Evolutionary conservation across 1,139 yeast species (phyloP).

Genomic region (Kodamaea arcana): DNA sequence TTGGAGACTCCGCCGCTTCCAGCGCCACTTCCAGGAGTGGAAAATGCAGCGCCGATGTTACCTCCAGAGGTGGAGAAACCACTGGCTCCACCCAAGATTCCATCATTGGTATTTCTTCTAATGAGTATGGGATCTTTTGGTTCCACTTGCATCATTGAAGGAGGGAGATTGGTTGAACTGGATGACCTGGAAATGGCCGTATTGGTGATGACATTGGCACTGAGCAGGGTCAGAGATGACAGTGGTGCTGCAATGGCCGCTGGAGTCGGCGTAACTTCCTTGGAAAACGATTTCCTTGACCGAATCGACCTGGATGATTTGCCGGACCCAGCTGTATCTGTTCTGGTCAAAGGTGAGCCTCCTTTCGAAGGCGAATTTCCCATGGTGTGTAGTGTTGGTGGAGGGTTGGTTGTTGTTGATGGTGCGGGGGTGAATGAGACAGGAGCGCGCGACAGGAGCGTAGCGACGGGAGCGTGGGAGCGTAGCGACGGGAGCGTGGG

Average conservation of each 20-base stretch:
- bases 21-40: too few species aligned
- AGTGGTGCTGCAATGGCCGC: not conserved
- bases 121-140: conserved; percentile 67
- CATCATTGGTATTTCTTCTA: conserved; percentile 37
- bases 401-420: not conserved
- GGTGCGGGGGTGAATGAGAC: too few species aligned
- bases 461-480: too few species aligned
- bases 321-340: conserved; percentile 52
- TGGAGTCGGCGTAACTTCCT: conserved; percentile 17
- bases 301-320: conserved; percentile 49
- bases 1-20: too few species aligned
- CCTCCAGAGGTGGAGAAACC: conserved; percentile 1
- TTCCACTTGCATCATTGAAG: conserved; percentile 63
- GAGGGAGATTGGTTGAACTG: conserved; percentile 42
- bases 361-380: conserved; percentile 43
- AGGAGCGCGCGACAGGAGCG: too few species aligned
- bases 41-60: too few species aligned
- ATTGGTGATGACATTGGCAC: conserved; percentile 2
- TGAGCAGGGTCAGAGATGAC: not conserved
- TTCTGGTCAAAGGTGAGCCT: conserved; percentile 46
- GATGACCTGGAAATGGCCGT: conserved; percentile 5
- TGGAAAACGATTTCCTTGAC: conserved; percentile 36
- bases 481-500: too few species aligned
- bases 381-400: conserved; percentile 28
- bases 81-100: conserved; percentile 1